phyloP scores from a whole-genome alignment of 2,329 filamentous ascomycete genomes.

The Leptoxyphium fumago region DNA sequence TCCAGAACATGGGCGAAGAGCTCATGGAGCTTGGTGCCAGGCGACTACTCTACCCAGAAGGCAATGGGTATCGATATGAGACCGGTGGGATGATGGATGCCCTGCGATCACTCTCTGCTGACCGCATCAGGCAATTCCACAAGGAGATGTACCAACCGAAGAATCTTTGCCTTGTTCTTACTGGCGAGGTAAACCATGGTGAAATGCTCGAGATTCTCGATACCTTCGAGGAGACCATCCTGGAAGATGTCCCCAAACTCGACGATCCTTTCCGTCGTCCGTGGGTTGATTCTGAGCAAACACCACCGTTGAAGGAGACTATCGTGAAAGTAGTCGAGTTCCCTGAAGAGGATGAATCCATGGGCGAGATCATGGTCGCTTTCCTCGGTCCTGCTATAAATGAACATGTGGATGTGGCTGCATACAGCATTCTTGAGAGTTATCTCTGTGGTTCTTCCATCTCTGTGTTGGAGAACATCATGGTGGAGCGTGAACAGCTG shows the following conservation, averaged over 20 bases:
- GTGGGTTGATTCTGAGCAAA: conserved; percentile 78
- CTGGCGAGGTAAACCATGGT: conserved; percentile 78
- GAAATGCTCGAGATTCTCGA: conserved; percentile 71
- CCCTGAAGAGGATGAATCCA: conserved; percentile 90
- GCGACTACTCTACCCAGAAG: conserved; percentile 70
- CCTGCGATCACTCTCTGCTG: conserved; percentile 68
- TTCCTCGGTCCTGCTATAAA: conserved; percentile 78
- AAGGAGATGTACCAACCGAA: conserved; percentile 95
- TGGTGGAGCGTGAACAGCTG: conserved; percentile 87
- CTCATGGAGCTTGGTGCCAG: conserved; percentile 77
- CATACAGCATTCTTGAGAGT: conserved; percentile 63
- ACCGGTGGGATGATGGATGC: conserved; percentile 97
- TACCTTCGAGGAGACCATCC: conserved; percentile 73
- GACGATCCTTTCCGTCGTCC: conserved; percentile 68
- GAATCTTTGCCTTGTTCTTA: conserved; percentile 79
- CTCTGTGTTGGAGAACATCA: conserved; percentile 74
- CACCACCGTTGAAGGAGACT: conserved; percentile 57
- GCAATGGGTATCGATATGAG: conserved; percentile 87
- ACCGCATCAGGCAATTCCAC: conserved; percentile 89
- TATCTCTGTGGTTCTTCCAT: conserved; percentile 91
- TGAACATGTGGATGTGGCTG: conserved; percentile 45
- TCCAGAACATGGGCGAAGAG: conserved; percentile 71
- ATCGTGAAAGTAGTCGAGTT: conserved; percentile 72
- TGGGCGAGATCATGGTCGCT: conserved; percentile 70
- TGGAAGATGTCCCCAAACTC: conserved; percentile 63